A percentile compares a stretch with the other conserved stretches of the same genome.
These are phyloP conservation scores for Hypoxylon sp. DNA, from an alignment of 2,329 filamentous ascomycete species.

Conservation along the genomic window DNA sequence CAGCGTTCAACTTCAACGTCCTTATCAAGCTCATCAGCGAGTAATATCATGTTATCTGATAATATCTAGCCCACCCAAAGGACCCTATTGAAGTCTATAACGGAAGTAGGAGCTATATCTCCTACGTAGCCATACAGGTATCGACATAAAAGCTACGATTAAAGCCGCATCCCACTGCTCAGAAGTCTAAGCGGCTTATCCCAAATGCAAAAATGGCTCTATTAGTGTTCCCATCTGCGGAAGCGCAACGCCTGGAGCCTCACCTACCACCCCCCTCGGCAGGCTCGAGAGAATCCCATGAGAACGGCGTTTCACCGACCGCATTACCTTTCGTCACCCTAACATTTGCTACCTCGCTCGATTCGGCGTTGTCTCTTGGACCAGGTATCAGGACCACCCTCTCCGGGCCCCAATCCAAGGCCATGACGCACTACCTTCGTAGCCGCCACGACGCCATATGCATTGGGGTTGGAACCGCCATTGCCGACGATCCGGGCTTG, in stretches of 20 bases:
- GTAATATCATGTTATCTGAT: neutral
- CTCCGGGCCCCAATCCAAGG: conserved; percentile 85
- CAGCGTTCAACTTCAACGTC: conserved; percentile 4
- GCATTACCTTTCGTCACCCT: conserved; percentile 70
- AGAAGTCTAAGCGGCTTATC: neutral
- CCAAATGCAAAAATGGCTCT: conserved; percentile 47
- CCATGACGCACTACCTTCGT: conserved; percentile 93
- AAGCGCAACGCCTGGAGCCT: conserved; percentile 49
- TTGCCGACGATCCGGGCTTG: conserved; percentile 85
- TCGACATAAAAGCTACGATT: neutral
- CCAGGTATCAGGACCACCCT: conserved; percentile 85
- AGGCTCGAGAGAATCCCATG: conserved; percentile 1
- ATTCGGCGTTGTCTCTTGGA: conserved; percentile 79
- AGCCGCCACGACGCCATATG: conserved; percentile 86
- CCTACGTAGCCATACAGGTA: neutral
- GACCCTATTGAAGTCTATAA: neutral
- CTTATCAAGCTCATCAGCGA: neutral
- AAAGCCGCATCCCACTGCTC: neutral
- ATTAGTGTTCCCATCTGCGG: conserved; percentile 46
- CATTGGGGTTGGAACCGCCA: conserved; percentile 84
- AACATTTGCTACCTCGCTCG: conserved; percentile 91
- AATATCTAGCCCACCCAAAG: neutral
- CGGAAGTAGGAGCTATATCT: neutral
- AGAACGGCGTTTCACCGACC: conserved; percentile 11
- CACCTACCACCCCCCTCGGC: conserved; percentile 45